Evolutionary conservation across 23 red algal genomes (phyloP).

Genomic region (Gracilariopsis chorda): DNA sequence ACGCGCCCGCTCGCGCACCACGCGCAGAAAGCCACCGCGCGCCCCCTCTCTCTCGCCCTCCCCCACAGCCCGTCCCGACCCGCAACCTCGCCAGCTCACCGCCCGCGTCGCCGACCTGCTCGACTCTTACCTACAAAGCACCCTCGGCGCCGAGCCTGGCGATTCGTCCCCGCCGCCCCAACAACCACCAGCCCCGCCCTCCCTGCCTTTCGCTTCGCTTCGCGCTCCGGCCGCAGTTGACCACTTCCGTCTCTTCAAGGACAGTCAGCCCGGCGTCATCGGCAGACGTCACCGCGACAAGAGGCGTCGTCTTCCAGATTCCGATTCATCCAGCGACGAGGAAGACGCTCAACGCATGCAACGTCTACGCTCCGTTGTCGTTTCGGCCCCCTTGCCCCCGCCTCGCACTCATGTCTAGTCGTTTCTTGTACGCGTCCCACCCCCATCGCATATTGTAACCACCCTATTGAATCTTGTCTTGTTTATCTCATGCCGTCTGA

Average conservation of each 20-base stretch:
- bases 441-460: not conserved
- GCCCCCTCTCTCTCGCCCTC: conserved; percentile 24
- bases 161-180: not conserved
- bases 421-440: not conserved
- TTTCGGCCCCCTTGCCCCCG: not conserved
- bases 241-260: conserved; percentile 21
- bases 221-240: not conserved
- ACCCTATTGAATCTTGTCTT: not conserved
- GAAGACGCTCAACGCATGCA: conserved; percentile 8
- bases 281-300: conserved; percentile 29
- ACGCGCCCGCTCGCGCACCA: conserved; percentile 22
- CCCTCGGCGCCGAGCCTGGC: not conserved
- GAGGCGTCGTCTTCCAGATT: conserved; percentile 20
- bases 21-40: conserved; percentile 26
- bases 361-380: conserved; percentile 9
- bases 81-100: not conserved
- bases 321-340: conserved; percentile 11
- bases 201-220: not conserved
- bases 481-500: not conserved
- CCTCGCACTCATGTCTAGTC: conserved; percentile 7
- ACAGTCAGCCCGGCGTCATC: conserved; percentile 25
- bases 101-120: conserved; percentile 15
- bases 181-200: not conserved
- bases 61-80: not conserved
- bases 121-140: conserved; percentile 29